Percentiles rank a stretch among this genome's conserved stretches.
Conservation (phyloP, 345 rosid species). For the Citrus sinensis region DVS_A1.0 CM039163.1:46840001-46840500, state of each 20-base stretch:
- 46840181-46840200: constrained; percentile 63
- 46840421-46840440: not conserved
- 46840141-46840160: constrained; percentile 67
- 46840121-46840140: constrained; percentile 74
- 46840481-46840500: constrained; percentile 53
- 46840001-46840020: constrained; percentile 71
- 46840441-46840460: too few species aligned
- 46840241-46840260: constrained; percentile 83
- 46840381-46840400: not conserved
- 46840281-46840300: constrained; percentile 25
- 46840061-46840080: constrained; percentile 69
- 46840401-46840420: not conserved
- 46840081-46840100: constrained; percentile 61
- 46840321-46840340: too few species aligned
- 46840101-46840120: constrained; percentile 73
- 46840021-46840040: constrained; percentile 47
- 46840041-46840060: constrained; percentile 44
- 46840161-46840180: constrained; percentile 45
- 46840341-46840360: not conserved
- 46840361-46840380: not conserved
- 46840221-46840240: constrained; percentile 69
- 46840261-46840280: constrained; percentile 60
- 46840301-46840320: constrained; percentile 1
- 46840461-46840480: constrained; percentile 40
- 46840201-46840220: constrained; percentile 75